Conservation (phyloP, 768 basidiomycete genomes). For the Mycena rosella region DNA sequence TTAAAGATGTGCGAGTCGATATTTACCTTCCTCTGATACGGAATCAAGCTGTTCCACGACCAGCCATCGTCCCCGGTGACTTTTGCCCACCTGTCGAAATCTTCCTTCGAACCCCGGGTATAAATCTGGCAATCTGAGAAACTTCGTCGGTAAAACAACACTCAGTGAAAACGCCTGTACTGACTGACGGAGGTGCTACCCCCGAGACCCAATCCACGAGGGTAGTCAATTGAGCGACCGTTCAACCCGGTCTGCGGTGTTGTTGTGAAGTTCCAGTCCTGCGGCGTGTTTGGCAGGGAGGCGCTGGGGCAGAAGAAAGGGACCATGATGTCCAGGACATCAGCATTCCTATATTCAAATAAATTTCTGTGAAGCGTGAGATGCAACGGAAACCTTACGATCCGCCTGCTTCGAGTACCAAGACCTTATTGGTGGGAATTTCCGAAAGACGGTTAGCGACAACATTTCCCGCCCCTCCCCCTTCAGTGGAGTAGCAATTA, state of each 20-base stretch:
- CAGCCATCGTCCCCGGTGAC: conserved; percentile 38
- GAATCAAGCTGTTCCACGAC: conserved; percentile 40
- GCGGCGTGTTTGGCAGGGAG: conserved; percentile 22
- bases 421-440: conserved; percentile 44
- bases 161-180: background rate
- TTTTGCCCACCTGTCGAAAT: conserved; percentile 37
- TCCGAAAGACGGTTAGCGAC: conserved; percentile 51
- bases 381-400: conserved; percentile 32
- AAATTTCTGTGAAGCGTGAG: background rate
- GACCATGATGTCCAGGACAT: conserved; percentile 8
- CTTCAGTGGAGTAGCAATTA: conserved; percentile 21
- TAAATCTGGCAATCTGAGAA: conserved; percentile 35
- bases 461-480: conserved; percentile 49
- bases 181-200: conserved; percentile 45
- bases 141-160: background rate
- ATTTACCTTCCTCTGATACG: conserved; percentile 35
- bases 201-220: conserved; percentile 45
- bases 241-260: conserved; percentile 41
- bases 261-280: conserved; percentile 48
- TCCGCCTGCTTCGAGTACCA: conserved; percentile 49
- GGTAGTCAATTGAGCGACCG: conserved; percentile 39
- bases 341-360: conserved; percentile 4
- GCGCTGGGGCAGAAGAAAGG: conserved; percentile 16
- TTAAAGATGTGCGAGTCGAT: background rate
- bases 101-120: conserved; percentile 37